Evolutionary conservation across 2,329 filamentous ascomycete genomes (phyloP).

Genomic region (Fusarium sp.): DNA sequence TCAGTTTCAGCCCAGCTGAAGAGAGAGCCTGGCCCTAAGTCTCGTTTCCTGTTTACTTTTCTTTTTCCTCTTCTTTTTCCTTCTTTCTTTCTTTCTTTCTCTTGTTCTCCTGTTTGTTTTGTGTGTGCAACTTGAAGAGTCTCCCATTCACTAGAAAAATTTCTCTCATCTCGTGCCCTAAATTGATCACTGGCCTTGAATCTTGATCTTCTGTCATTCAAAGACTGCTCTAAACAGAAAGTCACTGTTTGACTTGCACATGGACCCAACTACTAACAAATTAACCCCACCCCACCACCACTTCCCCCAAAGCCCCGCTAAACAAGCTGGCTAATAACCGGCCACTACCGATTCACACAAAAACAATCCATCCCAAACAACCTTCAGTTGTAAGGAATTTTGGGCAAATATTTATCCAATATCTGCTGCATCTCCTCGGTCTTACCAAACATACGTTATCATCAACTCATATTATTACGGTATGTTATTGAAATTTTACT

Average conservation of each 20-base stretch:
- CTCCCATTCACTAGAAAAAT: constrained; percentile 1
- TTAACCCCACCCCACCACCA: constrained; percentile 41
- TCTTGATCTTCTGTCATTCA: constrained; percentile 3
- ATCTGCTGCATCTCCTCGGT: neutral
- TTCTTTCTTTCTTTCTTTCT: constrained; percentile 2
- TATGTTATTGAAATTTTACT: constrained; percentile 16
- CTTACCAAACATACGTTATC: neutral
- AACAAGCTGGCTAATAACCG: constrained; percentile 35
- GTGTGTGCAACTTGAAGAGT: constrained; percentile 8
- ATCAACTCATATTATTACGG: constrained; percentile 8
- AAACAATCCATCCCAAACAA: constrained; percentile 35
- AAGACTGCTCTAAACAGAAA: constrained; percentile 16
- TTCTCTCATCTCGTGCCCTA: constrained; percentile 22
- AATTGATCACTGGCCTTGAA: constrained; percentile 1
- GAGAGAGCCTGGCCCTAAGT: constrained; percentile 26
- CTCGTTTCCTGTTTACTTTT: constrained; percentile 12
- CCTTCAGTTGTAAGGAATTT: constrained; percentile 19
- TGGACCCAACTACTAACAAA: constrained; percentile 3
- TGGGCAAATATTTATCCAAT: constrained; percentile 1
- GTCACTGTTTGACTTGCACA: constrained; percentile 24
- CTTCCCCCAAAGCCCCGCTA: constrained; percentile 41
- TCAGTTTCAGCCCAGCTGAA: constrained; percentile 27
- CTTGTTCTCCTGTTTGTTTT: constrained; percentile 16
- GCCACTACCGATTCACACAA: constrained; percentile 41
- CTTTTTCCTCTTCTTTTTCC: neutral